These are phyloP conservation scores for Penicillium coprophilum DNA, from an alignment of 495 filamentous ascomycete species.

Conservation along the genomic window DNA sequence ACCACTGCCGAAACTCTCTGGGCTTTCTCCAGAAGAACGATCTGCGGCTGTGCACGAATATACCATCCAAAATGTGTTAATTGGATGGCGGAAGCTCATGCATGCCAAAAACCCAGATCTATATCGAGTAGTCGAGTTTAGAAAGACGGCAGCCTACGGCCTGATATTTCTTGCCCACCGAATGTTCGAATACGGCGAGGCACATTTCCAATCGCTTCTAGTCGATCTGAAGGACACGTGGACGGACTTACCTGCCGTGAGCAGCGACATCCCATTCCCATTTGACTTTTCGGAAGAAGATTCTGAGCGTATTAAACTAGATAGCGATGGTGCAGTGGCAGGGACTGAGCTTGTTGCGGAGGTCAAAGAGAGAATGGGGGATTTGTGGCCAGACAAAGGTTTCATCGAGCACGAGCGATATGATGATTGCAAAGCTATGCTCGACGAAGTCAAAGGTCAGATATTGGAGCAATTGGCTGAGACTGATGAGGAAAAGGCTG, in stretches of 20 bases:
- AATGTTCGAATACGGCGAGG: conserved; percentile 40
- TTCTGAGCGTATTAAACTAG: conserved; percentile 29
- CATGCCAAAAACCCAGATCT: conserved; percentile 31
- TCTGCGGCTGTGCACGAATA: conserved; percentile 25
- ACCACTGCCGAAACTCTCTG: conserved; percentile 22
- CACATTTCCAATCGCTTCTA: conserved; percentile 35
- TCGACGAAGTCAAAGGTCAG: conserved; percentile 28
- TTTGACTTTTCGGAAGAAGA: conserved; percentile 33
- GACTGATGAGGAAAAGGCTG: conserved; percentile 33
- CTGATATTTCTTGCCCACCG: conserved; percentile 37
- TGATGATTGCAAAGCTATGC: conserved; percentile 32
- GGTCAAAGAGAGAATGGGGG: conserved; percentile 32
- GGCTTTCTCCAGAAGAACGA: conserved; percentile 27
- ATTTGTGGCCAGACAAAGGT: conserved; percentile 38
- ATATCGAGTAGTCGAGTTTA: conserved; percentile 31
- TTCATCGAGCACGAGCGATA: conserved; percentile 39
- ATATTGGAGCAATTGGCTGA: conserved; percentile 35
- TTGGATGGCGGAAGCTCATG: conserved; percentile 38
- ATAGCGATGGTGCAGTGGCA: conserved; percentile 32
- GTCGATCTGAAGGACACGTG: conserved; percentile 35
- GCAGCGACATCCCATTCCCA: conserved; percentile 27
- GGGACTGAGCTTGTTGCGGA: conserved; percentile 35
- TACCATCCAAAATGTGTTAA: conserved; percentile 29
- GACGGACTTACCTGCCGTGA: conserved; percentile 28
- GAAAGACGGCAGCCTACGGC: conserved; percentile 31